A percentile compares a stretch with the other conserved stretches of the same genome.
These are phyloP conservation scores for Penstemon barbatus DNA, from an alignment of 257 asterid genomes.

Conservation along the genomic window DNA sequence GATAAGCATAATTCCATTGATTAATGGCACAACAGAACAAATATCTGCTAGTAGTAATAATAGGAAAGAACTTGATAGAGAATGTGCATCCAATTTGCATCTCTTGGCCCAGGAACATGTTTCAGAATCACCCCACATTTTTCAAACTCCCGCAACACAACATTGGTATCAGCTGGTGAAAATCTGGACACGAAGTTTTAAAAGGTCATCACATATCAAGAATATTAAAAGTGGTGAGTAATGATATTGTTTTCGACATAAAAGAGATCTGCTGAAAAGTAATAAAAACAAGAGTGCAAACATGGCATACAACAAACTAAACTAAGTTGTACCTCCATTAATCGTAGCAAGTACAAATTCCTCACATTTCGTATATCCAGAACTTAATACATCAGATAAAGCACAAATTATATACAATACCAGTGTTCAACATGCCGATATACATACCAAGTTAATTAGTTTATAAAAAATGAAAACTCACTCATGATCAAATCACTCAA, in stretches of 20 bases:
- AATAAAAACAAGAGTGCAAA: neutral
- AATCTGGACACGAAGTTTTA: constrained; percentile 50
- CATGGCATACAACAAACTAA: neutral
- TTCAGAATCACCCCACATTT: constrained; percentile 85
- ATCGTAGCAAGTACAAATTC: too few species aligned
- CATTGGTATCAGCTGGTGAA: constrained; percentile 86
- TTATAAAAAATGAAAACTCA: too few species aligned
- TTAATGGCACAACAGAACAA: constrained; percentile 6
- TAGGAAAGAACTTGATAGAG: constrained; percentile 68
- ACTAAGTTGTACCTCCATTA: too few species aligned
- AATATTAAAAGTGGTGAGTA: constrained; percentile 10
- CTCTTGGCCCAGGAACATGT: constrained; percentile 95
- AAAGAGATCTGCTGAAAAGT: neutral
- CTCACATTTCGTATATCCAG: too few species aligned
- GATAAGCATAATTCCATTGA: neutral
- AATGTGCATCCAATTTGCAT: constrained; percentile 98
- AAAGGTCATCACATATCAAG: constrained; percentile 17
- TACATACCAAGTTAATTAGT: too few species aligned
- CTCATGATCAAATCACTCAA: too few species aligned
- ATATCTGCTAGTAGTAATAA: constrained; percentile 21
- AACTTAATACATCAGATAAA: too few species aligned
- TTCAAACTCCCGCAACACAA: constrained; percentile 88
- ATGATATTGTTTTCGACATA: neutral
- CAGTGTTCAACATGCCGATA: too few species aligned
- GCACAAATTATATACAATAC: too few species aligned